Evolutionary conservation across 129 eudicot genomes (phyloP).

Genomic region (Arctium lappa): DNA sequence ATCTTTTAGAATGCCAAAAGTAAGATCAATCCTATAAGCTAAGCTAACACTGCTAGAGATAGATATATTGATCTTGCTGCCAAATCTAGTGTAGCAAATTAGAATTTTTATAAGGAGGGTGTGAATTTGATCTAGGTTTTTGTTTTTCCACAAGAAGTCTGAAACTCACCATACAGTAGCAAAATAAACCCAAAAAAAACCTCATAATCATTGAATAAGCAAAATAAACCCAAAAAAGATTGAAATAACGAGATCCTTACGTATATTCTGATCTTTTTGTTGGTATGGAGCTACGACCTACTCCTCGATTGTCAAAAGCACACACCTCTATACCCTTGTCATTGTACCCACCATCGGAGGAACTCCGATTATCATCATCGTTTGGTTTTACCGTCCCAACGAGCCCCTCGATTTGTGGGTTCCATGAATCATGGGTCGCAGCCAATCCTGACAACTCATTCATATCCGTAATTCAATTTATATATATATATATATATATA

Average conservation of each 20-base stretch:
- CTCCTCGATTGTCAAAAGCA: slow-evolving; percentile 91
- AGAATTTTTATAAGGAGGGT: neutral
- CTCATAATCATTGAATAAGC: neutral
- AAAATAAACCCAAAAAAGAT: slow-evolving; percentile 1
- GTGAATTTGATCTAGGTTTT: neutral
- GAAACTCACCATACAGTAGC: neutral
- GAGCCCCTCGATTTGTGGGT: slow-evolving; percentile 76
- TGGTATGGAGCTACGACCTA: slow-evolving; percentile 91
- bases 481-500: no score
- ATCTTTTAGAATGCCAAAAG: neutral
- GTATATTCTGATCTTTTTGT: slow-evolving; percentile 63
- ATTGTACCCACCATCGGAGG: slow-evolving; percentile 5
- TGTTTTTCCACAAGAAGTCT: neutral
- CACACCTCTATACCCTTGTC: slow-evolving; percentile 63
- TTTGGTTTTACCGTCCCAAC: slow-evolving; percentile 60
- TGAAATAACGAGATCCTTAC: slow-evolving; percentile 33
- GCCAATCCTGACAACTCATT: slow-evolving; percentile 62
- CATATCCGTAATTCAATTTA: neutral
- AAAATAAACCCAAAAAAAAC: neutral
- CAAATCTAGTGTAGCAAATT: neutral
- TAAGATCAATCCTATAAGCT: neutral
- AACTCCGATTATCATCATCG: slow-evolving; percentile 33
- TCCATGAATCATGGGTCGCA: slow-evolving; percentile 88
- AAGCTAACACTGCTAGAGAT: neutral
- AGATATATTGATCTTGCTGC: neutral